Conservation (phyloP, 208 protist species). For the Leishmania tarentolae region DNA sequence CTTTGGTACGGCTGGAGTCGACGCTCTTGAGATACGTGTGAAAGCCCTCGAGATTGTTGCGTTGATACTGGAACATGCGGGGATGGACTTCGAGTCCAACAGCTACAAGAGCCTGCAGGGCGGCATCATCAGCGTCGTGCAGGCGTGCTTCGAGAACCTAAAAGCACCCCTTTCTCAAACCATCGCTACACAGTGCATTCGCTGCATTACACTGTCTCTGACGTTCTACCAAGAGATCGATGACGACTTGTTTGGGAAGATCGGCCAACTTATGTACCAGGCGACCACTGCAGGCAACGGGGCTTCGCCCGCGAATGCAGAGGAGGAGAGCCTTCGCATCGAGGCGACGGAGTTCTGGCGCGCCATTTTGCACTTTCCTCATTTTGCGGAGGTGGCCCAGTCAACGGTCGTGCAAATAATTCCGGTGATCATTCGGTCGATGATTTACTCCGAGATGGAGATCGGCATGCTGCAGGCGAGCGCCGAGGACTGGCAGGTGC, state of each 20-base stretch:
- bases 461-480: constrained; percentile 79
- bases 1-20: constrained; percentile 21
- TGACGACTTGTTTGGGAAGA: constrained; percentile 54
- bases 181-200: constrained; percentile 58
- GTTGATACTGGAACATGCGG: constrained; percentile 67
- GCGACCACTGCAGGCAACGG: constrained; percentile 44
- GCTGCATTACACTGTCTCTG: constrained; percentile 70
- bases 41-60: constrained; percentile 64
- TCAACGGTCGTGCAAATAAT: constrained; percentile 58
- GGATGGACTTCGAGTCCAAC: constrained; percentile 55
- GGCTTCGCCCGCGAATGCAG: constrained; percentile 12
- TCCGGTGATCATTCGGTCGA: constrained; percentile 81
- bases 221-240: constrained; percentile 64
- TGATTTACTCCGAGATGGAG: constrained; percentile 93
- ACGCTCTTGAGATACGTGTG: constrained; percentile 49
- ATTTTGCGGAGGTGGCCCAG: constrained; percentile 64
- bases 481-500: constrained; percentile 79
- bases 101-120: constrained; percentile 60
- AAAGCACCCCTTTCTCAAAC: constrained; percentile 44
- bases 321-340: constrained; percentile 76
- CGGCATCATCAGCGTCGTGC: constrained; percentile 46
- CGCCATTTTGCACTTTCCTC: constrained; percentile 71
- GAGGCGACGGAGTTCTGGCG: constrained; percentile 87
- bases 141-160: constrained; percentile 72
- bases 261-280: constrained; percentile 60